These are phyloP conservation scores for Puccinia hordei DNA, from an alignment of 1,284 basidiomycete species.

Conservation along the genomic window DNA sequence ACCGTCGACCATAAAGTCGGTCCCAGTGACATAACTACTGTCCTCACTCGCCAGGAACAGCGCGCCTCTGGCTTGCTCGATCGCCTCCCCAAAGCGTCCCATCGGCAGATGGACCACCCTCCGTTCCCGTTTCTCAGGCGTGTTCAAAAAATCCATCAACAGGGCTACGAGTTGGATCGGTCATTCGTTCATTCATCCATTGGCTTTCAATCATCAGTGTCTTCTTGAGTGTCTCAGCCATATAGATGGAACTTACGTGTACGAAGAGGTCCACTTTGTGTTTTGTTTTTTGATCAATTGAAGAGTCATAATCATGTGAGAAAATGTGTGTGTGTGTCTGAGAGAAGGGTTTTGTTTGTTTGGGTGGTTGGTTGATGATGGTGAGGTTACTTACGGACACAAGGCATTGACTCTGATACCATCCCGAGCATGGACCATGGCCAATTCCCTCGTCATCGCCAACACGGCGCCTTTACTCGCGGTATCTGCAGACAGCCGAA, in stretches of 20 bases:
- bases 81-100: conserved; percentile 93
- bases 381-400: conserved; percentile 81
- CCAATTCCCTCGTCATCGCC: conserved; percentile 95
- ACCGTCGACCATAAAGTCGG: conserved; percentile 90
- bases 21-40: conserved; percentile 75
- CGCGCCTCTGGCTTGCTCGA: conserved; percentile 87
- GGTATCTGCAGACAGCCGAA: conserved; percentile 58
- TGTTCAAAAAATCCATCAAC: conserved; percentile 96
- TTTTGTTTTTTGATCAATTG: too few species aligned
- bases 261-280: conserved; percentile 87
- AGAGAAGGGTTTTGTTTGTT: too few species aligned
- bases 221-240: too few species aligned
- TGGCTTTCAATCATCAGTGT: too few species aligned
- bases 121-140: conserved; percentile 89
- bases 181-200: too few species aligned
- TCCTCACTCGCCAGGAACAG: conserved; percentile 85
- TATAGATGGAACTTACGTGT: conserved; percentile 80
- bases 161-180: too few species aligned
- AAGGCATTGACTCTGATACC: conserved; percentile 92
- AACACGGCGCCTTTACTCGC: conserved; percentile 81
- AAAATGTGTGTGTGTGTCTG: too few species aligned
- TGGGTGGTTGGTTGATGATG: too few species aligned
- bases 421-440: conserved; percentile 94
- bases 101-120: conserved; percentile 89
- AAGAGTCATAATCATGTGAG: too few species aligned